Base-by-base conservation (phyloP, 805 yeast species). In the Metschnikowia similis region DNA sequence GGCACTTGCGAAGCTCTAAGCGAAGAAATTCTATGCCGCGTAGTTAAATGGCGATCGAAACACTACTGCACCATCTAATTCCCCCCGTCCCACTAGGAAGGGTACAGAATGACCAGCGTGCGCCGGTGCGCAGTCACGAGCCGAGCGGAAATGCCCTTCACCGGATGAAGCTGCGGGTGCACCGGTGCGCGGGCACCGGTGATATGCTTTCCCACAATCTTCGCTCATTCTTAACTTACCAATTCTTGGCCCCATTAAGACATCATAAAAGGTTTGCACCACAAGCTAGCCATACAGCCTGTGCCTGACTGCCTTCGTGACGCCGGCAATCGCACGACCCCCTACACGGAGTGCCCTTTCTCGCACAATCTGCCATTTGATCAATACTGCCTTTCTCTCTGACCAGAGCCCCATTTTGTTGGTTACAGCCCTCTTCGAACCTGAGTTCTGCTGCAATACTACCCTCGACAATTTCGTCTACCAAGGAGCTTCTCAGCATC, bases 201-300 rank as follows among this genome's bases (percentile, higher is more conserved):
- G 45, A 41, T 41, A 32, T 41, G 45, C 45, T 41, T 41, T 41
- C 45, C 45, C 45, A 31, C 37, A 41, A 41, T 41, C 45, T 41
- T 41, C 45, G 45, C 45, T 41, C 45, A 32, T 41, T 41, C 29
- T 31, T 31, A 26, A 41, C 21, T 32, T 37, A 41, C 45, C 45
- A 21, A 41, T 26, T 32, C 45, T 27, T 21, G 30, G 13, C 37
- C 29, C 32, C 37, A 21, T 32, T 26, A 11, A 30, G 30, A 41
- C 17, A 6, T 34, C 26, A 7, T 21, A 5, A 4, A 10, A 28
- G 42, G 32, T 29, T 21, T 32, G 45, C 45, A 41, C 37, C 36
- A n/a, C 9, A 9, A 41, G 37, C 45, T 34, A n/a, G 35, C 37
- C 45, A 31, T 21, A 10, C 8, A n/a, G 29, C 37, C 37, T n/a